These are phyloP conservation scores for Chrysosphaeria jannelii DNA, from an alignment of 2,329 filamentous ascomycete species.

Conservation along the genomic window DNA sequence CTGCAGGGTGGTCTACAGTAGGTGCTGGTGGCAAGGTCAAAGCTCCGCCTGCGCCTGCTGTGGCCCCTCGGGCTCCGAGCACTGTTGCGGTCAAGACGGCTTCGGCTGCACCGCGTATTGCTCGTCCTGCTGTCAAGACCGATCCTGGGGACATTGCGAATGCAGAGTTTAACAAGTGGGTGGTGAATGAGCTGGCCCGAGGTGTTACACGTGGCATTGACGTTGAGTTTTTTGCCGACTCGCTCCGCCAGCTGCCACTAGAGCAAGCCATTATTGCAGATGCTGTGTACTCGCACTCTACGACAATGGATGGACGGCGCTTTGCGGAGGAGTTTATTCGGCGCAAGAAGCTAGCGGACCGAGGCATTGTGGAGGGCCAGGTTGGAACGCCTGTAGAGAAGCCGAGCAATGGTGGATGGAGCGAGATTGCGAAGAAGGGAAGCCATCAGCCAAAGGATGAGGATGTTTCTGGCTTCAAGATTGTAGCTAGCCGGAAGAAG, in stretches of 20 bases:
- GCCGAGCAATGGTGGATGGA: constrained; percentile 42
- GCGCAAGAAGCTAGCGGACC: constrained; percentile 76
- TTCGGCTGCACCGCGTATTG: constrained; percentile 5
- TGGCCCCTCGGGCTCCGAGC: constrained; percentile 10
- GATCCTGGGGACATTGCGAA: no score
- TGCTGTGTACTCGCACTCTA: constrained; percentile 60
- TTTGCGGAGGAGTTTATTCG: constrained; percentile 88
- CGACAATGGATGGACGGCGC: constrained; percentile 71
- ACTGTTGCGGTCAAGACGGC: constrained; percentile 10
- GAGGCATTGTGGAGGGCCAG: constrained; percentile 50
- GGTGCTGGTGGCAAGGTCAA: constrained; percentile 84
- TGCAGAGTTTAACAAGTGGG: constrained; percentile 93
- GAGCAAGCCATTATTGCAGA: constrained; percentile 67
- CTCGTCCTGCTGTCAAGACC: constrained; percentile 15
- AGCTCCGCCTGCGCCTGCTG: constrained; percentile 25
- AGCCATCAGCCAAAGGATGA: constrained; percentile 12
- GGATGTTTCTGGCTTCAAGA: constrained; percentile 39
- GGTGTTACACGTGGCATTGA: constrained; percentile 27
- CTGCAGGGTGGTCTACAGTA: constrained; percentile 61
- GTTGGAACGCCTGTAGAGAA: constrained; percentile 13
- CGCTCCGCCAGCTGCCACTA: constrained; percentile 42
- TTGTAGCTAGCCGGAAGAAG: constrained; percentile 83
- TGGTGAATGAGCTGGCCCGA: constrained; percentile 45
- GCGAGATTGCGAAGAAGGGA: constrained; percentile 88
- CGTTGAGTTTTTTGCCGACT: constrained; percentile 53